These are phyloP conservation scores for Teunomyces panamensis DNA, from an alignment of 805 yeast genomes.

Conservation along the genomic window DNA sequence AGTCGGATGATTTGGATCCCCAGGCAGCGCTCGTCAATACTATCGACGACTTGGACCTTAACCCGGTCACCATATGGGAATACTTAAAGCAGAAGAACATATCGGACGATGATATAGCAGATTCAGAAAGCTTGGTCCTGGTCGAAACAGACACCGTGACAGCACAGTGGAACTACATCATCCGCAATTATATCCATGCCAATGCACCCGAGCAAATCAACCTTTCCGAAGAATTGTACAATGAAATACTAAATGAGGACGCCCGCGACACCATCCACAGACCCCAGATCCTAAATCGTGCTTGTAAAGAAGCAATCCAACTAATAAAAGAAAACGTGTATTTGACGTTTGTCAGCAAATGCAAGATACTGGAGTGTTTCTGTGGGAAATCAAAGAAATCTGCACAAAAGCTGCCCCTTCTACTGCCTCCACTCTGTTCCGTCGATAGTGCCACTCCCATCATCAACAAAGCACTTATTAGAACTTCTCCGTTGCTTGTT, in stretches of 20 bases:
- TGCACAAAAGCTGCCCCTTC: neutral
- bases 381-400: neutral
- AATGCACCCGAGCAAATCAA: constrained; percentile 50
- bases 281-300: constrained; percentile 25
- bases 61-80: constrained; percentile 9
- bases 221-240: constrained; percentile 38
- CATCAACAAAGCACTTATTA: neutral
- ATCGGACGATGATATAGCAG: constrained; percentile 4
- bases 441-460: constrained; percentile 2
- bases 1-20: constrained; percentile 23
- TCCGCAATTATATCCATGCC: constrained; percentile 37
- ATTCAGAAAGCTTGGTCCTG: constrained; percentile 1
- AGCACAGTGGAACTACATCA: constrained; percentile 37
- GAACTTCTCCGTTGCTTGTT: constrained; percentile 5
- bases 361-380: neutral
- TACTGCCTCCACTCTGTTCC: neutral
- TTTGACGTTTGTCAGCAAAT: constrained; percentile 7
- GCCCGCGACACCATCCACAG: constrained; percentile 20
- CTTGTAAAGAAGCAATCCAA: constrained; percentile 31
- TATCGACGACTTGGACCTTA: constrained; percentile 21
- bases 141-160: constrained; percentile 8
- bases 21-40: constrained; percentile 21
- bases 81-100: constrained; percentile 8
- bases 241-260: constrained; percentile 18
- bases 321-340: constrained; percentile 36